Percentiles rank a stretch among this genome's conserved stretches.
Conservation (phyloP, 805 yeast species). For the Spathaspora sp. region DNA sequence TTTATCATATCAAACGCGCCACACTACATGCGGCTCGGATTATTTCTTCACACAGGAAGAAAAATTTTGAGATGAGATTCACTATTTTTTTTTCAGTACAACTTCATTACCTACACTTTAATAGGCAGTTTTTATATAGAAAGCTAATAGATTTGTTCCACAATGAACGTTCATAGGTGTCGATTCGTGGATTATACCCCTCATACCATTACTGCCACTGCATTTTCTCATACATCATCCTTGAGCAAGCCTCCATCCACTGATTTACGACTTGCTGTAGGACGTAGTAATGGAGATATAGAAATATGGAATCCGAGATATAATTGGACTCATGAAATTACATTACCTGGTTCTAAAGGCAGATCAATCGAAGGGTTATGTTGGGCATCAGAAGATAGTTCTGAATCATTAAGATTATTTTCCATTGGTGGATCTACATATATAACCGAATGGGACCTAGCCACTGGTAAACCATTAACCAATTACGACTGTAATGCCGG, state of each 20-base stretch:
- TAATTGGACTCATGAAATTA: constrained; percentile 75
- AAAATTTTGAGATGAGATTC: constrained; percentile 4
- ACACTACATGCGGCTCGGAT: neutral
- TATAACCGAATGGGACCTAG: constrained; percentile 88
- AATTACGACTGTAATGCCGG: constrained; percentile 92
- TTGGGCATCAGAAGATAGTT: constrained; percentile 60
- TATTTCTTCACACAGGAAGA: neutral
- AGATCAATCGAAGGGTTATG: constrained; percentile 86
- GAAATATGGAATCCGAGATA: constrained; percentile 91
- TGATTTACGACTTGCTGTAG: constrained; percentile 79
- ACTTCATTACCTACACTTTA: neutral
- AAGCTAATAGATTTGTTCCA: neutral
- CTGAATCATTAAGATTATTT: constrained; percentile 72
- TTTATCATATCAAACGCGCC: too few relatives aligned
- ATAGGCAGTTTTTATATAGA: neutral
- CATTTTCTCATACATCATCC: constrained; percentile 63
- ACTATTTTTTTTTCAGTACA: neutral
- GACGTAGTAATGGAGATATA: constrained; percentile 90
- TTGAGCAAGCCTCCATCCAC: constrained; percentile 36
- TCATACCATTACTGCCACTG: constrained; percentile 75
- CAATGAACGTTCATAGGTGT: constrained; percentile 85
- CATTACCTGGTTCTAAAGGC: constrained; percentile 73
- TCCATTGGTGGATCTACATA: constrained; percentile 92
- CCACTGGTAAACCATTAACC: constrained; percentile 64
- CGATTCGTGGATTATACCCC: constrained; percentile 88